Base-by-base conservation (phyloP, 306 rosid genomes). In the Cicer judaicum region DNA sequence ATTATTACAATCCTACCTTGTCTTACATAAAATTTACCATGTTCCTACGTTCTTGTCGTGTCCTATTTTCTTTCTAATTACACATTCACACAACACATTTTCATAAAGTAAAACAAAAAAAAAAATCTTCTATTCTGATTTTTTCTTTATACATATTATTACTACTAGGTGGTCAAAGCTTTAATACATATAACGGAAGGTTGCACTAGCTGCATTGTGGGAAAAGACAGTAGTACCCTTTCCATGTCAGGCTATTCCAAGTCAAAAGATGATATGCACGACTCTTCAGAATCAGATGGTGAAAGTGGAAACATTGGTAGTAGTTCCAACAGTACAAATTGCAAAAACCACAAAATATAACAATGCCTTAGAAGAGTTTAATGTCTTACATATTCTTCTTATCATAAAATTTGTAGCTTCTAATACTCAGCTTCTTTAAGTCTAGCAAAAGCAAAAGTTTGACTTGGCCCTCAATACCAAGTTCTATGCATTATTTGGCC, bases 141-240 rank as follows among this genome's bases (percentile, higher is more conserved):
- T 72, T 48, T 78, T 29, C 11, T 10, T 34, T n/a, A 2, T 73
- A 12, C 42, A 16, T 70, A 18, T 39, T 2, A 41, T 52, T 36
- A 39, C 53, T 0, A 49, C 15, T 57, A 80, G 83, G 83, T 73
- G 71, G 79, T 67, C 49, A 73, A 74, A 29, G 83, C 83, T 57
- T 48, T 80, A 15, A 39, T 8, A 21, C 59, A 80, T 63, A 80
- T 80, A 80, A 65, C 5, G 1, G 70, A 80, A 66, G 83, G 83
- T 24, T 67, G 76, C 55, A 44, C 40, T 43, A 10, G 83, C 57
- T 47, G 70, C 79, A 48, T 10, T 49, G 13, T 49, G 64, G 13
- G 14, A 10, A 59, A 66, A 67, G 71, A 48, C 13, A 61, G 44
- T 7, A 39, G 53, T 8, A 4, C 13, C 21, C 38, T 57, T 47